These are phyloP conservation scores for Nakazawaea ernobii DNA, from an alignment of 805 yeast genomes.

Conservation along the genomic window DNA sequence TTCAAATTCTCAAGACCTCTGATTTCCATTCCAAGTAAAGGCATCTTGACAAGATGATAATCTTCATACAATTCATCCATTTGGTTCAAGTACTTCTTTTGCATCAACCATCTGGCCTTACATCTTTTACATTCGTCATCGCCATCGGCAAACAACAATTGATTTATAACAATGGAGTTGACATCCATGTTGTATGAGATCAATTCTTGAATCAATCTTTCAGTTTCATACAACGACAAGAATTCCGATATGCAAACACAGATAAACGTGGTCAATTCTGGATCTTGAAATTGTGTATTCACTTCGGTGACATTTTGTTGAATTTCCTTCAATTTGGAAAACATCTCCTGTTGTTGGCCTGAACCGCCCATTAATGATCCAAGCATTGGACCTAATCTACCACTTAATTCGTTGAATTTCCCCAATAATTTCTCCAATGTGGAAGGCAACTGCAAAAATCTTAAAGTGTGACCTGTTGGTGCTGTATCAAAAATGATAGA, in stretches of 20 bases:
- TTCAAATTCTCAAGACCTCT: constrained; percentile 86
- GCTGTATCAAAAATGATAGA: constrained; percentile 98
- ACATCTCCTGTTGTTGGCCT: constrained; percentile 59
- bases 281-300: constrained; percentile 91
- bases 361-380: constrained; percentile 60
- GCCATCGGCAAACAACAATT: constrained; percentile 79
- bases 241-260: constrained; percentile 98
- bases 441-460: constrained; percentile 92
- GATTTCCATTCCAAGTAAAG: constrained; percentile 89
- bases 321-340: constrained; percentile 72
- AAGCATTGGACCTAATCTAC: constrained; percentile 87
- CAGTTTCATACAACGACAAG: constrained; percentile 92
- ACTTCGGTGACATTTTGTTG: constrained; percentile 81
- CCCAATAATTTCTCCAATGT: constrained; percentile 83
- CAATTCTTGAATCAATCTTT: constrained; percentile 94
- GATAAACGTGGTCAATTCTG: constrained; percentile 90
- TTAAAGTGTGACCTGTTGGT: constrained; percentile 96
- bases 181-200: constrained; percentile 95
- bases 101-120: constrained; percentile 91
- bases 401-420: constrained; percentile 81
- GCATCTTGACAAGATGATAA: constrained; percentile 93
- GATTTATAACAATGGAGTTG: constrained; percentile 93
- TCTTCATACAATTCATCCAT: constrained; percentile 96
- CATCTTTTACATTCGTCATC: constrained; percentile 83
- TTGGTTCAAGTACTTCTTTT: constrained; percentile 88